Base-by-base conservation (phyloP, 805 yeast genomes). In the Myxozyma monticola region DNA sequence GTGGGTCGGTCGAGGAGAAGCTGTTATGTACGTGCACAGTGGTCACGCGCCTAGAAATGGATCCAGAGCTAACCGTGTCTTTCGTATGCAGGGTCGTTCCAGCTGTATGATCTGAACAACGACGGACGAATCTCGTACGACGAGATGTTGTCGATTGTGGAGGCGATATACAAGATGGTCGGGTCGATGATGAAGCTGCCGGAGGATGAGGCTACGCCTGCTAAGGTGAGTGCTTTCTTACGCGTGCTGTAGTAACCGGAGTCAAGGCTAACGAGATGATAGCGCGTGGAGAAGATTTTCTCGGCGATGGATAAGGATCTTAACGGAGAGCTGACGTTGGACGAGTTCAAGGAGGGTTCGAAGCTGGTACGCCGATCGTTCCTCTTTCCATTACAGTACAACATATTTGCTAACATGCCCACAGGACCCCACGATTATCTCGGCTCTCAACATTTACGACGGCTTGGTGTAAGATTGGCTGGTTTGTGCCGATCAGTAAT, bases 201-300 rank as follows among this genome's bases (percentile, higher is more conserved):
- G 17, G 91, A 83, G 20, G 96, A 90, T 64, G 98, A 90, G 62
- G 79, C 82, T 38, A 89, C 98, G 0, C 98, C 99, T 0, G 96
- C 90, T 62, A 73, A 82, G 59, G 62, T 59, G 43, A 3, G 51
- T 35, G 24, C 17, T 30, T 4, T 37, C 9, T 33, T 7, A 9
- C 14, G 8, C 7, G 34, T 17, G 29, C n/a, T 12, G 14, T 8
- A 33, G 15, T 9, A 7, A 8, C 15, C 20, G 7, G 15, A 33
- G 14, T 7, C 37, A 8, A 17, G 14, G 8, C 36, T 7, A n/a
- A 7, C 15, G 20, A 8, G 7, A 33, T 37, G 29, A 24, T 22
- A 59, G 57, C 76, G 98, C 54, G 88, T 88, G 1, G 77, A 80
- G 45, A 91, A 89, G 73, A 82, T 91, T 36, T 91, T 95, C 70